Evolutionary conservation across 2,329 filamentous ascomycete genomes (phyloP).

Genomic region (Aureobasidium lini): DNA sequence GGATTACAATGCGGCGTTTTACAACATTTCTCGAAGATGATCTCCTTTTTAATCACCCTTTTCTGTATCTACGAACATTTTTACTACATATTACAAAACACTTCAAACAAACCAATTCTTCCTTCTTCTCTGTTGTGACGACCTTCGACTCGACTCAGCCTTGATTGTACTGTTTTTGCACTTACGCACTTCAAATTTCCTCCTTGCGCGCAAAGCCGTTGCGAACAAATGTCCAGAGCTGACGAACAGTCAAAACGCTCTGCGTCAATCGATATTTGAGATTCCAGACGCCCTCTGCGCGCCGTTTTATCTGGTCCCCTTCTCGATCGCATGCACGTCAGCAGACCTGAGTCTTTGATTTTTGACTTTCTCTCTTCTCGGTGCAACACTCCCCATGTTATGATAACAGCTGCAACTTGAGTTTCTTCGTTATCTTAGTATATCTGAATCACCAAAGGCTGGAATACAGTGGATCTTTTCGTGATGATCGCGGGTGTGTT

Average conservation of each 20-base stretch:
- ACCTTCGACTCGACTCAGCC: not conserved
- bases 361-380: too few species aligned
- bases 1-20: not conserved
- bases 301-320: not conserved
- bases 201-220: not conserved
- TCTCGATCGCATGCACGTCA: not conserved
- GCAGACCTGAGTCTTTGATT: not conserved
- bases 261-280: not conserved
- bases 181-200: not conserved
- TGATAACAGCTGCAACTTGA: too few species aligned
- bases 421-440: too few species aligned
- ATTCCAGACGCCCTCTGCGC: not conserved
- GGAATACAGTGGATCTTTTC: too few species aligned
- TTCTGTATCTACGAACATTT: conserved; percentile 1
- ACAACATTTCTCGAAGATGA: not conserved
- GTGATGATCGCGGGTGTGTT: too few species aligned
- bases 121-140: not conserved
- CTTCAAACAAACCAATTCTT: not conserved
- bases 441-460: too few species aligned
- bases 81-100: not conserved
- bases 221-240: not conserved
- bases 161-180: not conserved
- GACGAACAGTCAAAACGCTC: not conserved
- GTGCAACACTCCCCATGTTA: too few species aligned
- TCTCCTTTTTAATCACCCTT: not conserved